These are phyloP conservation scores for Chalciporus chontae DNA, from an alignment of 768 basidiomycete genomes.

Conservation along the genomic window DNA sequence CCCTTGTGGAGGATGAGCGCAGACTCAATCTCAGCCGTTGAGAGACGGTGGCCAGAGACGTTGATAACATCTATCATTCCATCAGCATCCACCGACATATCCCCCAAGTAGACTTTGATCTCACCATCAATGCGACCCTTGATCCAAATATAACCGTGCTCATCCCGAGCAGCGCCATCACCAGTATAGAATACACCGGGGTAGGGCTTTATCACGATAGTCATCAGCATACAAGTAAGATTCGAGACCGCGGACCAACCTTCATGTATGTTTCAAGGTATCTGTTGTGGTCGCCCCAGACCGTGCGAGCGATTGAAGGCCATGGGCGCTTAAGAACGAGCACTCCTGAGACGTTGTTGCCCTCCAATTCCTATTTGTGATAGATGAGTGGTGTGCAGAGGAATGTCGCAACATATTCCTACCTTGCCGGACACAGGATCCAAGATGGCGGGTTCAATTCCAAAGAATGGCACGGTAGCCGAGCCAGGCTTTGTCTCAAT, in stretches of 20 bases:
- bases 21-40: constrained; percentile 97
- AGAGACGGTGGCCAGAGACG: constrained; percentile 94
- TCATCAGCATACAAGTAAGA: constrained; percentile 41
- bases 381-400: neutral
- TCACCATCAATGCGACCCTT: constrained; percentile 92
- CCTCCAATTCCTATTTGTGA: constrained; percentile 54
- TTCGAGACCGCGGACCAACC: constrained; percentile 20
- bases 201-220: constrained; percentile 50
- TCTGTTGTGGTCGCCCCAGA: constrained; percentile 89
- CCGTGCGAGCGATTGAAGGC: constrained; percentile 93
- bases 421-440: constrained; percentile 78
- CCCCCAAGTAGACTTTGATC: constrained; percentile 19
- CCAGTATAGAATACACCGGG: constrained; percentile 96
- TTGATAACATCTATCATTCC: constrained; percentile 81
- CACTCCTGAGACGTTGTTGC: constrained; percentile 87
- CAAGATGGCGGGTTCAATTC: constrained; percentile 83
- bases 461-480: constrained; percentile 98
- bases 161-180: constrained; percentile 91
- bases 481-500: constrained; percentile 95
- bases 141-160: constrained; percentile 98
- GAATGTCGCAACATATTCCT: constrained; percentile 3
- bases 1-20: constrained; percentile 93
- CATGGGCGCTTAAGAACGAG: constrained; percentile 83
- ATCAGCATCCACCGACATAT: neutral
- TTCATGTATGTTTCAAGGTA: constrained; percentile 77